These are phyloP conservation scores for Candida rishiriensis DNA, from an alignment of 805 yeast genomes.

Conservation along the genomic window DNA sequence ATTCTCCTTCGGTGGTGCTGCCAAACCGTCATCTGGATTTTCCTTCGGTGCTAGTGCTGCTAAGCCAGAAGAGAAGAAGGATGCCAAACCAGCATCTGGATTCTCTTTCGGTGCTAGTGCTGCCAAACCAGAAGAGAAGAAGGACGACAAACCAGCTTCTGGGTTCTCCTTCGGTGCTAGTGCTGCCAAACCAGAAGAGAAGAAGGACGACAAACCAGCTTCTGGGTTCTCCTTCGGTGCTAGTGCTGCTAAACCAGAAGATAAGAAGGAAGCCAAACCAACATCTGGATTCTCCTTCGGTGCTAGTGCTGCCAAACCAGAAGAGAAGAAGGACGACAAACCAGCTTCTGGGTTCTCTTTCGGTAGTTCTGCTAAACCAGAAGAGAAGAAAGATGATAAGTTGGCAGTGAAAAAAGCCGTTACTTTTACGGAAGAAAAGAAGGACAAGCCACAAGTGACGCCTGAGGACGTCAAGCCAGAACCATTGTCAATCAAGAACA, in stretches of 20 bases:
- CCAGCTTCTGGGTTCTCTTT: slow-evolving; percentile 10
- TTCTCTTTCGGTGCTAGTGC: slow-evolving; percentile 8
- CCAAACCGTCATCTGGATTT: slow-evolving; percentile 11
- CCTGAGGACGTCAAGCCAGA: slow-evolving; percentile 58
- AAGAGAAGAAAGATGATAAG: not conserved
- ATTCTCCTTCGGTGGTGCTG: slow-evolving; percentile 6
- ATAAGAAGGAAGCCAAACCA: slow-evolving; percentile 11
- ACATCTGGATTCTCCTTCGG: slow-evolving; percentile 9
- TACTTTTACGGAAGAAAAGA: slow-evolving; percentile 24
- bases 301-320: slow-evolving; percentile 5
- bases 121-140: slow-evolving; percentile 1
- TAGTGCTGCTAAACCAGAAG: slow-evolving; percentile 5
- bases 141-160: slow-evolving; percentile 4
- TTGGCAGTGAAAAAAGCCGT: slow-evolving; percentile 20
- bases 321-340: slow-evolving; percentile 13
- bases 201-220: slow-evolving; percentile 2
- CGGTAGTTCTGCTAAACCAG: slow-evolving; percentile 2
- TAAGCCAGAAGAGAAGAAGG: slow-evolving; percentile 12
- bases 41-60: slow-evolving; percentile 14
- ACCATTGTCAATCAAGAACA: slow-evolving; percentile 78
- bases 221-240: slow-evolving; percentile 1
- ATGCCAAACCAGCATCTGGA: slow-evolving; percentile 8
- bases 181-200: slow-evolving; percentile 4
- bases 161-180: slow-evolving; percentile 4
- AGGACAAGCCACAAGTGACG: slow-evolving; percentile 30